Evolutionary conservation across 2,329 filamentous ascomycete genomes (phyloP).

Genomic region (Aspergillus fijiensis): DNA sequence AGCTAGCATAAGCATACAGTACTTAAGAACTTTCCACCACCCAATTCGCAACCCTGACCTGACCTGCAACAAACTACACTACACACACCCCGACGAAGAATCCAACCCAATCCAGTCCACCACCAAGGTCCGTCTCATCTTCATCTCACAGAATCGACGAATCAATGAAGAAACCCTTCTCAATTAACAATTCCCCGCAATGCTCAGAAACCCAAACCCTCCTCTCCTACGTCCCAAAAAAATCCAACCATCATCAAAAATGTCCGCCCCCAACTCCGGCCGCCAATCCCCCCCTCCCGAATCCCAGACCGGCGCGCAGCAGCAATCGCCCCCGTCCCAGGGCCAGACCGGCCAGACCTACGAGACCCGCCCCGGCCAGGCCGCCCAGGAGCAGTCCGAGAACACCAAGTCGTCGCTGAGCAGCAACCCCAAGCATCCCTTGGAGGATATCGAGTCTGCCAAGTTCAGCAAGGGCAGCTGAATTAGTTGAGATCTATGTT

Average conservation of each 20-base stretch:
- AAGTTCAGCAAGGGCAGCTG: conserved; percentile 30
- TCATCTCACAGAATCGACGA: no score
- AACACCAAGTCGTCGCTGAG: conserved; percentile 25
- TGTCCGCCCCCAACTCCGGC: conserved; percentile 66
- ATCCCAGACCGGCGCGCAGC: conserved; percentile 64
- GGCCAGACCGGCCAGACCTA: conserved; percentile 54
- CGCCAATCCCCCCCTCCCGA: conserved; percentile 77
- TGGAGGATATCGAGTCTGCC: conserved; percentile 39
- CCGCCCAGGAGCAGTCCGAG: conserved; percentile 10
- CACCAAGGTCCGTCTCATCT: no score
- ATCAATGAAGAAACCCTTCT: no score
- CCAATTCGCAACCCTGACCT: no score
- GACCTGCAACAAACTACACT: no score
- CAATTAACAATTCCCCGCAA: not conserved
- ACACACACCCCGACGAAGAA: no score
- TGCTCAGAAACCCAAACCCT: not conserved
- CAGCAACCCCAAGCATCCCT: conserved; percentile 45
- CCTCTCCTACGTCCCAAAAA: not conserved
- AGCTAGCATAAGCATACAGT: not conserved
- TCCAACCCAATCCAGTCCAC: no score
- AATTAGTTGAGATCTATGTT: not conserved
- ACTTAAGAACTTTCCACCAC: not conserved
- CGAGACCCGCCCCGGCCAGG: conserved; percentile 28
- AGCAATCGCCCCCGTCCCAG: conserved; percentile 57
- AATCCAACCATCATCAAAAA: conserved; percentile 17